These are phyloP conservation scores for Diplotaxis tenuifolia DNA, from an alignment of 345 rosid genomes.

Conservation along the genomic window DNA sequence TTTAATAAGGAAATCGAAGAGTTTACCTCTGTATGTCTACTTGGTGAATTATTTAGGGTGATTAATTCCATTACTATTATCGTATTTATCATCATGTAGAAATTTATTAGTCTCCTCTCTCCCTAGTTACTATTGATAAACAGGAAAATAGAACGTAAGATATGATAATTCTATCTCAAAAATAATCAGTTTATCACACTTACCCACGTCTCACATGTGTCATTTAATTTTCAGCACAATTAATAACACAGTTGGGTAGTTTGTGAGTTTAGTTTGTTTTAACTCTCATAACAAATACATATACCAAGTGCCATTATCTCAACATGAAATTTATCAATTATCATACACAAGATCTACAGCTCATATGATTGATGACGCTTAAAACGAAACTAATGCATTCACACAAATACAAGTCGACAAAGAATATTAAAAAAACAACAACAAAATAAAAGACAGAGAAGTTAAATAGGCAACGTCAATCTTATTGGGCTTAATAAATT, in stretches of 20 bases:
- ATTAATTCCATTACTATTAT: constrained; percentile 9
- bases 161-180: constrained; percentile 9
- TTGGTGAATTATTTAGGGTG: constrained; percentile 29
- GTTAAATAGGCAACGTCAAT: neutral
- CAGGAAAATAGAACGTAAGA: constrained; percentile 16
- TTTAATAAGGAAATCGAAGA: constrained; percentile 16
- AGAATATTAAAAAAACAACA: no score
- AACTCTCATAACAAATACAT: neutral
- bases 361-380: no score
- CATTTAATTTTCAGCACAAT: constrained; percentile 3
- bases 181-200: neutral
- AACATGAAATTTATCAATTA: no score
- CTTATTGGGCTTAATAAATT: constrained; percentile 1
- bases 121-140: constrained; percentile 21
- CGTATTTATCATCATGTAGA: constrained; percentile 2
- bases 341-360: no score
- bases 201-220: constrained; percentile 1
- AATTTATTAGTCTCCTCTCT: constrained; percentile 12
- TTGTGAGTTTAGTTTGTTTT: neutral
- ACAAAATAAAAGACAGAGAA: no score
- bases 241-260: neutral
- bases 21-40: constrained; percentile 22
- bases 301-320: no score
- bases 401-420: no score
- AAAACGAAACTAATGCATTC: no score